phyloP scores from a whole-genome alignment of 2,329 filamentous ascomycete genomes.

The Diaporthe capsici region DNA sequence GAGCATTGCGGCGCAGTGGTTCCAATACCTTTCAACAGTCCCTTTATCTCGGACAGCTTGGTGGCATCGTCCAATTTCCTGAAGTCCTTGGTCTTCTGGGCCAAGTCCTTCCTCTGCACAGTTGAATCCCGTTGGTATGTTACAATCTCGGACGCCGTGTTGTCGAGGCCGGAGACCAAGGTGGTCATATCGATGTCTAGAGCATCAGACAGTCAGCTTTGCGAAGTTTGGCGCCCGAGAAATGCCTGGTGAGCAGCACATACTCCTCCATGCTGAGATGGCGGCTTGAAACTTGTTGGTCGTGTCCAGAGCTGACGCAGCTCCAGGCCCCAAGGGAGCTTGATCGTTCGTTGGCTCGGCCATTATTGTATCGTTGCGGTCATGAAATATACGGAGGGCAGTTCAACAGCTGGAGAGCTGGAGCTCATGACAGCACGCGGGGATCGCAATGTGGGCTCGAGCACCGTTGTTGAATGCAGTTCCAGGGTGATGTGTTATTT shows the following conservation, averaged over 20 bases:
- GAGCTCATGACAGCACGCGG: constrained; percentile 27
- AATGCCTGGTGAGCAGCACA: constrained; percentile 44
- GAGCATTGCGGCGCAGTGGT: neutral
- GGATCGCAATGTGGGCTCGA: constrained; percentile 15
- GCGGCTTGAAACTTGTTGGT: constrained; percentile 97
- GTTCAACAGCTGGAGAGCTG: constrained; percentile 33
- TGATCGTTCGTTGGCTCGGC: constrained; percentile 25
- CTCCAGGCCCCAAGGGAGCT: constrained; percentile 31
- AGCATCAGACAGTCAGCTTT: constrained; percentile 30
- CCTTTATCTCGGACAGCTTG: constrained; percentile 91
- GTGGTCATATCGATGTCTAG: constrained; percentile 90
- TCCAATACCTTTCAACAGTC: constrained; percentile 81
- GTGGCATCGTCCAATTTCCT: constrained; percentile 90
- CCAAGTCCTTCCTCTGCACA: constrained; percentile 94
- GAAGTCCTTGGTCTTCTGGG: constrained; percentile 99
- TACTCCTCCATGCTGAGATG: constrained; percentile 96
- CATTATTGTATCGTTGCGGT: constrained; percentile 16
- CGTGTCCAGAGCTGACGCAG: constrained; percentile 57
- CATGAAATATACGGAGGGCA: neutral
- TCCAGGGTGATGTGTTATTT: constrained; percentile 34
- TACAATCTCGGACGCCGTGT: constrained; percentile 95
- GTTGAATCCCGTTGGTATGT: constrained; percentile 95
- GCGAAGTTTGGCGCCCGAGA: neutral
- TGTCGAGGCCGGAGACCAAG: constrained; percentile 88
- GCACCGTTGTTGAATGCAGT: constrained; percentile 17